Evolutionary conservation across 106 monocot genomes (phyloP), one percentile per base, ranked within the genome.

Genomic region (Alisma plantagoaquatica): DNA sequence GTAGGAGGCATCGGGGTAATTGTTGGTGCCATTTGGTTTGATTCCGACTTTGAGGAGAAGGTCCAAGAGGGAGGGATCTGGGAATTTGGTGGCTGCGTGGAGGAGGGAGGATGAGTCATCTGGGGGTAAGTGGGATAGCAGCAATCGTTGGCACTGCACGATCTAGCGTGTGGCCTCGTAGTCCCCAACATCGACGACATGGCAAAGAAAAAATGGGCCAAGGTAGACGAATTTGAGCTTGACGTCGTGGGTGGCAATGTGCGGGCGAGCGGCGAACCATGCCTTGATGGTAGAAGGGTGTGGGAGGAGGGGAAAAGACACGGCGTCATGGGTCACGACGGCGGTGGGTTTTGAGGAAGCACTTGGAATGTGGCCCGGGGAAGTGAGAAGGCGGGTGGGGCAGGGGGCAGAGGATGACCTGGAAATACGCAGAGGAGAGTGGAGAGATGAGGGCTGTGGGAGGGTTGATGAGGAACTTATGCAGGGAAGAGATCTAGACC

Each of bases 401-500:
- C 35, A 7, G 35, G 35, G 35, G 35, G 35, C 35, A 14, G 35
- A 38, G 35, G 35, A 38, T 38, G 35, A 38, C 14, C 35, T 38
- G 35, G 35, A 38, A 38, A 14, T 6, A 38, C 9, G 14, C 14
- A 14, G 35, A 38, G 35, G 35, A 38, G 35, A 38, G 35, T 14
- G 35, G 35, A 14, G 35, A 14, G 1, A 66, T 65, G 2, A 68
- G 31, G 29, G 78, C 85, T 53, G 23, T 47, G 3, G 85, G 85
- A 4, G 85, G 85, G 46, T 69, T 85, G 70, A 85, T 80, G 62
- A 76, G 76, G 76, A 85, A 85, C 49, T 76, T 73, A 49, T 73
- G 65, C 0, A 80, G 80, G 56, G 80, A 56, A 23, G 79, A 80
- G 41, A 76, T 76, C 56, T 76, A 80, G 59, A 80, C 76, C 66